Percentiles rank a stretch among this genome's conserved stretches.
Evolutionary conservation across 73 alveolate genomes (phyloP).

Genomic region (Tetrahymena borealis): DNA sequence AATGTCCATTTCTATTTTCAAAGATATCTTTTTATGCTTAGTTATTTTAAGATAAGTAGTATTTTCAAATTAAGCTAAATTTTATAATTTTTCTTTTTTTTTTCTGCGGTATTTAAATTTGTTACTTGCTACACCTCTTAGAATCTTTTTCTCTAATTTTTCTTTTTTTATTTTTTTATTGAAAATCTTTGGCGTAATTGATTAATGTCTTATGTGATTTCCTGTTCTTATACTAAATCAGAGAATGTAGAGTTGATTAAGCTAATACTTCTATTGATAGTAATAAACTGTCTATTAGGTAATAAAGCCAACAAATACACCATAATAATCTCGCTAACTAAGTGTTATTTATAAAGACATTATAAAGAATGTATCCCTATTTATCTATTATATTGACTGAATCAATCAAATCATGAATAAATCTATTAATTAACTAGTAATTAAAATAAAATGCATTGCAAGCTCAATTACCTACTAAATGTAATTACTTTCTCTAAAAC

Average conservation of each 20-base stretch:
- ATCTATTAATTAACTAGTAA: too few species aligned
- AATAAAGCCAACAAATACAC: too few species aligned
- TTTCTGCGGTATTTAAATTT: not conserved
- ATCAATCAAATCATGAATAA: too few species aligned
- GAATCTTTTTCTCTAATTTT: not conserved
- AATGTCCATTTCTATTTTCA: not conserved
- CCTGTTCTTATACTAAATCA: not conserved
- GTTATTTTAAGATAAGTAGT: not conserved
- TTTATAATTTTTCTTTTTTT: not conserved
- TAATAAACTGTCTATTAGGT: too few species aligned
- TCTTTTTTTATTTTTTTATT: not conserved
- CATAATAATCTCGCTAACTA: too few species aligned
- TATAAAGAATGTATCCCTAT: too few species aligned
- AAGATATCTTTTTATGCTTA: not conserved
- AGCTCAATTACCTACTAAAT: too few species aligned
- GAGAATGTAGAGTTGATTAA: not conserved
- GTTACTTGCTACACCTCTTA: not conserved
- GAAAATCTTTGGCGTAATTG: not conserved
- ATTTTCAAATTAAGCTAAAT: not conserved
- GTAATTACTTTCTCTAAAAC: too few species aligned
- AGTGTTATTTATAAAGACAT: too few species aligned
- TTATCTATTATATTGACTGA: too few species aligned
- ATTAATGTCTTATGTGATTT: not conserved
- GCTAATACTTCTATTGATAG: too few species aligned
- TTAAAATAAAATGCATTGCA: too few species aligned